Percentiles rank a stretch among this genome's conserved stretches.
phyloP scores from a whole-genome alignment of 2,329 filamentous ascomycete species.

The Talaromyces amestolkiae region DNA sequence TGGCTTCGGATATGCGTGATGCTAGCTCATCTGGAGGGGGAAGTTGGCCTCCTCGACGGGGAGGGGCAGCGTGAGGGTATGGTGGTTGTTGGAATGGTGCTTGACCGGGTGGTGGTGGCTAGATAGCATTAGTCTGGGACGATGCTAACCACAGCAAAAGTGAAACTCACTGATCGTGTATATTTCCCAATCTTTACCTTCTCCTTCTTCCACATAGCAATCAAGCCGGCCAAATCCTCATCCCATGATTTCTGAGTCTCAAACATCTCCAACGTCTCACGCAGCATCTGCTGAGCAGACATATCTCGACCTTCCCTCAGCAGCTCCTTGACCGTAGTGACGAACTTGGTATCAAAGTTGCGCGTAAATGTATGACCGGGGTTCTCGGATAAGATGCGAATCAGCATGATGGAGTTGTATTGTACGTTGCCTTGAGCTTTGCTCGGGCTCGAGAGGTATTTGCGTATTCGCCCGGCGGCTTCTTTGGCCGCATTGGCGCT shows the following conservation, averaged over 20 bases:
- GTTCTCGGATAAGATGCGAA: constrained; percentile 89
- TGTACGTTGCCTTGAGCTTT: constrained; percentile 66
- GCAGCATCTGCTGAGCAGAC: constrained; percentile 78
- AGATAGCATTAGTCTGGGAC: not conserved
- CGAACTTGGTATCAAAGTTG: constrained; percentile 82
- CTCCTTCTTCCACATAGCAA: constrained; percentile 87
- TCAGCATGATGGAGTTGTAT: constrained; percentile 95
- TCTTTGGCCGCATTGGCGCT: constrained; percentile 81
- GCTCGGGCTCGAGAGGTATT: constrained; percentile 74
- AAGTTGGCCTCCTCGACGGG: constrained; percentile 44
- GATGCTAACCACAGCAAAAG: not conserved
- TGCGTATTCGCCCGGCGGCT: constrained; percentile 76
- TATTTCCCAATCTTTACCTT: constrained; percentile 62
- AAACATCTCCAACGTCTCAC: constrained; percentile 80
- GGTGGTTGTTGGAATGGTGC: constrained; percentile 21
- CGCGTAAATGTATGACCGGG: constrained; percentile 87
- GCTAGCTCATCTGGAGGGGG: constrained; percentile 75
- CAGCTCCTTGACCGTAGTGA: constrained; percentile 70
- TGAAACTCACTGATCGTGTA: constrained; percentile 26
- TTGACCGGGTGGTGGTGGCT: not conserved
- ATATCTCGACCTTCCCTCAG: constrained; percentile 69
- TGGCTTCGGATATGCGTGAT: constrained; percentile 82
- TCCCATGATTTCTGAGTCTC: constrained; percentile 71
- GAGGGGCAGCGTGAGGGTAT: constrained; percentile 21
- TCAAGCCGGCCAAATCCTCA: constrained; percentile 66